phyloP scores from a whole-genome alignment of 169 alveolate genomes.

The Besnoitia besnoiti region DNA sequence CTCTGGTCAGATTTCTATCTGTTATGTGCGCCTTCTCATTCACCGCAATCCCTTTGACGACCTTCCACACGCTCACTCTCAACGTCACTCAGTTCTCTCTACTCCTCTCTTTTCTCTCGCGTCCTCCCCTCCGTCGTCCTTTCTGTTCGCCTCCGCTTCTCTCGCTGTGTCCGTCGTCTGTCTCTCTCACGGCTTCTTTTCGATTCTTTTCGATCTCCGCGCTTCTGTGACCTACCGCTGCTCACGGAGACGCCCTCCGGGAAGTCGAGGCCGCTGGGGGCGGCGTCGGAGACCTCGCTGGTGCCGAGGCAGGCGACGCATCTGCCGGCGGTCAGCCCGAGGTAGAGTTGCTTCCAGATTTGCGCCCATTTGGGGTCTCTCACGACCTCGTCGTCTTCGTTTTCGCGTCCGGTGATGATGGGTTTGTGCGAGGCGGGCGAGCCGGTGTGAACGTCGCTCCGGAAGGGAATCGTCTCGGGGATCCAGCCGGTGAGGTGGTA shows the following conservation, averaged over 20 bases:
- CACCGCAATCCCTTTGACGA: neutral
- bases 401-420: constrained; percentile 54
- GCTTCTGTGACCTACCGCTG: constrained; percentile 39
- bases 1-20: neutral
- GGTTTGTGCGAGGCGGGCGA: constrained; percentile 70
- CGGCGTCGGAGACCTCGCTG: constrained; percentile 78
- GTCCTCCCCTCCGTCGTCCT: neutral
- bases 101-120: neutral
- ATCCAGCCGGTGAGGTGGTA: constrained; percentile 93
- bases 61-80: neutral
- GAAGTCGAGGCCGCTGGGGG: constrained; percentile 76
- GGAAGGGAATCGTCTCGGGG: constrained; percentile 89
- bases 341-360: constrained; percentile 52
- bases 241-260: constrained; percentile 82
- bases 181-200: neutral
- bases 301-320: constrained; percentile 87
- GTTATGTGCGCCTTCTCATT: constrained; percentile 57
- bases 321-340: constrained; percentile 78
- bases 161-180: no score
- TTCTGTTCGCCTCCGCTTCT: neutral
- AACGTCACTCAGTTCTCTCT: neutral
- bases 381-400: constrained; percentile 7
- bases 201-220: neutral
- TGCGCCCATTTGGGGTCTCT: constrained; percentile 35
- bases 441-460: constrained; percentile 74